A percentile compares a stretch with the other conserved stretches of the same genome.
These are phyloP conservation scores for Cicer pinnatifidum DNA, from an alignment of 306 rosid species.

Conservation along the genomic window DNA sequence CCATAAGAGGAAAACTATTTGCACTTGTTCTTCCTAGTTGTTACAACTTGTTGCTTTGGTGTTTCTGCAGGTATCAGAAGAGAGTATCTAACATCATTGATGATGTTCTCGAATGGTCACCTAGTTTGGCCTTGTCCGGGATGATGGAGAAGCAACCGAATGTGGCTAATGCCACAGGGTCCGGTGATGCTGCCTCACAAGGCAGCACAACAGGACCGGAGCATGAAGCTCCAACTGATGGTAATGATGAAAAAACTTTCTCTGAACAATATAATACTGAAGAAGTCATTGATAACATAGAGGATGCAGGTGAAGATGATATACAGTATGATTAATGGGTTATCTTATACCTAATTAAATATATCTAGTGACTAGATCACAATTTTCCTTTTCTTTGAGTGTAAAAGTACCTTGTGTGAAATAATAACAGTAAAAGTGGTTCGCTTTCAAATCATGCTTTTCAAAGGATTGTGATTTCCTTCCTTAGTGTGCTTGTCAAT, in stretches of 20 bases:
- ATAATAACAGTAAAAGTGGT: constrained; percentile 53
- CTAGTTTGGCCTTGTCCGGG: constrained; percentile 91
- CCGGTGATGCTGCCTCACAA: constrained; percentile 47
- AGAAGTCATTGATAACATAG: constrained; percentile 51
- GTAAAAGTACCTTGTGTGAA: constrained; percentile 64
- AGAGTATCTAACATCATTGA: constrained; percentile 94
- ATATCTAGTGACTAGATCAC: constrained; percentile 53
- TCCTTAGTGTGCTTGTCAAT: not conserved
- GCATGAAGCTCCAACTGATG: constrained; percentile 47
- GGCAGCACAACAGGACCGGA: constrained; percentile 50
- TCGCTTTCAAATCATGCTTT: constrained; percentile 33
- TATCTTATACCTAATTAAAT: constrained; percentile 43
- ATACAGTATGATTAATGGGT: constrained; percentile 53
- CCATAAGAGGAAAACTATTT: not conserved
- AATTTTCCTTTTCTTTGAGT: constrained; percentile 57
- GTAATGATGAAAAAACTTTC: constrained; percentile 47
- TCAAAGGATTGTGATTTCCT: constrained; percentile 24
- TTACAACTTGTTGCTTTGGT: constrained; percentile 28
- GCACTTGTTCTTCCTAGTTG: constrained; percentile 4
- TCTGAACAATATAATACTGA: constrained; percentile 56
- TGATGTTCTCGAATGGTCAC: constrained; percentile 97
- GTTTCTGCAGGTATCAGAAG: constrained; percentile 76
- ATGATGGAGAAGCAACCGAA: constrained; percentile 92
- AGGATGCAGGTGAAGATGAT: constrained; percentile 60
- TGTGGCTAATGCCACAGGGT: constrained; percentile 65